Evolutionary conservation across 345 rosid genomes (phyloP), one percentile per base, ranked within the genome.

Genomic region (Pugionium cornutum): DNA sequence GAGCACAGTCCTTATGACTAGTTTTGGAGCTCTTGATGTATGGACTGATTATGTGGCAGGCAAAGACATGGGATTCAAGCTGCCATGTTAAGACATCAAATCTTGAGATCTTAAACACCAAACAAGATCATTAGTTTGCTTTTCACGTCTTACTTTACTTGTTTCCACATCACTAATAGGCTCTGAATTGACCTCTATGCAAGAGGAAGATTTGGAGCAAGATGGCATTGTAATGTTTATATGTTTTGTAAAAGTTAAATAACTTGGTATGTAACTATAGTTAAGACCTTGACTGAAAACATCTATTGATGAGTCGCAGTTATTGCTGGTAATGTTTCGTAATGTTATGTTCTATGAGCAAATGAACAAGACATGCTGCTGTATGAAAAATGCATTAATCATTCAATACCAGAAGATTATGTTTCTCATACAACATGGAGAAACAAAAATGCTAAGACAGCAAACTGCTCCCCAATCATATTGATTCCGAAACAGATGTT

Each of bases 41-140:
- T 91, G 86, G 96, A 81, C 73, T 9, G 85, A 91, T 64, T 85
- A 76, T 35, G 31, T 34, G n/a, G 82, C 87, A 7, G 96, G 96
- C 48, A 75, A 68, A 32, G 74, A 82, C 37, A 89, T 85, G 96
- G 86, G 96, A 7, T 91, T 89, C 80, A 89, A 81, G 72, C 49
- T 68, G 4, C 90, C 87, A 31, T 86, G 96, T 68, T 84, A 72
- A 80, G 68, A 59, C 11, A 62, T 40, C 2, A 31, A 2, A 28
- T 11, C 42, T 43, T 41, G 3, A 2, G 30, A 40, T 31, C 67
- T 6, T 34, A 7, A 60, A 7, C 53, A 51, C 43, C 5, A 55
- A 63, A 27, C 45, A 56, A 40, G 35, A 63, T 4, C 32, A 26
- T n/a, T 6, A 0, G 44, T 47, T 34, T 34, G 4, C 32, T 11